Evolutionary conservation across 495 filamentous ascomycete species (phyloP), one percentile per base, ranked within the genome.

Genomic region (Penicillium atrosanguineum): DNA sequence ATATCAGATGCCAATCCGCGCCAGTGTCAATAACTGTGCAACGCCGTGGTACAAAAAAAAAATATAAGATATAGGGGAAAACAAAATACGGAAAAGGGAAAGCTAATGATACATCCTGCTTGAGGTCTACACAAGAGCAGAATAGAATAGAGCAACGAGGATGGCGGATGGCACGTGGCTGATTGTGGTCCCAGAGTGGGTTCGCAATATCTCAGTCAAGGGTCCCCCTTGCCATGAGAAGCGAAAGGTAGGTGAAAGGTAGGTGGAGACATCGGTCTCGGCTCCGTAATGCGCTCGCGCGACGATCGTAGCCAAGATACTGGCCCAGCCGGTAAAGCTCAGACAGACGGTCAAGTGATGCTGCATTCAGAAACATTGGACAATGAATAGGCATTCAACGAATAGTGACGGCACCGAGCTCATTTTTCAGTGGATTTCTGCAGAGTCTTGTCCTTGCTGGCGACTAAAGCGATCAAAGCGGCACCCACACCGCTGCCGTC

Each of bases 401-500:
- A 4, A 4, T 15, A 12, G 14, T 31, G 28, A 31, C 31, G 1
- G 31, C 31, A 29, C n/a, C 25, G 39, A 38, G 31, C 29, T 56
- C 53, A 58, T 37, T 55, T 50, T 45, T 51, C 44, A 9, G 7
- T 43, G 19, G 64, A 59, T 51, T 48, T 60, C 43, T 55, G 23
- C 42, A 63, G 50, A 9, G 50, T 59, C 46, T 67, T 59, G 28
- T 68, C 64, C 52, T 69, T 71, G 63, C 69, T 69, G 23, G 82
- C 83, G 23, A 93, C 87, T 14, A 95, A 77, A 29, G 92, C 92
- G 69, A 95, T 96, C 60, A 97, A 69, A 44, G 92, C 92, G 8
- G 92, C 92, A 25, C 92, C 92, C 44, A 97, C 92, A 48, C 92
- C 92, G 52, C 83, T 88, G 44, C 92, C 92, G 72, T 97, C 92